A percentile compares a stretch with the other conserved stretches of the same genome.
These are phyloP conservation scores for Rhododendron henanense DNA, from an alignment of 148 eudicot species.

Conservation along the genomic window DNA sequence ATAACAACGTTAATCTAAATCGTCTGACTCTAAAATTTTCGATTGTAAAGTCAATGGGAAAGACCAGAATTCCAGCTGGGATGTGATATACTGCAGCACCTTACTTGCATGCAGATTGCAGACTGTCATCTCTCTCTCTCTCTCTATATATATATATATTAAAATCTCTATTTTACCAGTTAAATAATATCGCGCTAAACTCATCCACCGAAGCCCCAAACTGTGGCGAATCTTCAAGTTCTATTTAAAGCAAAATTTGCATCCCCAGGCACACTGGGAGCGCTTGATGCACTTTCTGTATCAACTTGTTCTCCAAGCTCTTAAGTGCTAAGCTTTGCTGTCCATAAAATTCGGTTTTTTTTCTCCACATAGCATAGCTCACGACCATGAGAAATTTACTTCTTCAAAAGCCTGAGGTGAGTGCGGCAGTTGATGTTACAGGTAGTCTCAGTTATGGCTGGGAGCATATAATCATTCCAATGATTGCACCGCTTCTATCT, in stretches of 20 bases:
- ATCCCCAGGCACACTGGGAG: background rate
- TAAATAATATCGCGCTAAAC: conserved; percentile 1
- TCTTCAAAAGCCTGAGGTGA: conserved; percentile 10
- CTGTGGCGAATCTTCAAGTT: conserved; percentile 12
- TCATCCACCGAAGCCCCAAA: conserved; percentile 19
- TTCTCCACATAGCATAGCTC: background rate
- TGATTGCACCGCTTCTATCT: conserved; percentile 31
- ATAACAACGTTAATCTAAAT: conserved; percentile 6
- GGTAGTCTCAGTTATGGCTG: conserved; percentile 25
- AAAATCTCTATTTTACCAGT: background rate
- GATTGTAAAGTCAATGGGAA: conserved; percentile 16
- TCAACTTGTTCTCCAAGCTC: background rate
- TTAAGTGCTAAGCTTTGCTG: background rate
- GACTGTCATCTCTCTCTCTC: background rate
- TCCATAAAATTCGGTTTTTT: background rate
- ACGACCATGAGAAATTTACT: conserved; percentile 35
- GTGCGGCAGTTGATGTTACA: conserved; percentile 18
- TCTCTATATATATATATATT: background rate
- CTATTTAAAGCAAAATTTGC: conserved; percentile 25
- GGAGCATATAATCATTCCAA: conserved; percentile 27
- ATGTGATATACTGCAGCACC: conserved; percentile 18
- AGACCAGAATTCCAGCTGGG: conserved; percentile 34
- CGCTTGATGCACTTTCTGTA: background rate
- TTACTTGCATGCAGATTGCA: background rate
- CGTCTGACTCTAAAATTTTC: background rate